These are phyloP conservation scores for Cymbopogon flexuosus DNA, from an alignment of 202 grass and related monocot genomes.

Conservation along the genomic window DNA sequence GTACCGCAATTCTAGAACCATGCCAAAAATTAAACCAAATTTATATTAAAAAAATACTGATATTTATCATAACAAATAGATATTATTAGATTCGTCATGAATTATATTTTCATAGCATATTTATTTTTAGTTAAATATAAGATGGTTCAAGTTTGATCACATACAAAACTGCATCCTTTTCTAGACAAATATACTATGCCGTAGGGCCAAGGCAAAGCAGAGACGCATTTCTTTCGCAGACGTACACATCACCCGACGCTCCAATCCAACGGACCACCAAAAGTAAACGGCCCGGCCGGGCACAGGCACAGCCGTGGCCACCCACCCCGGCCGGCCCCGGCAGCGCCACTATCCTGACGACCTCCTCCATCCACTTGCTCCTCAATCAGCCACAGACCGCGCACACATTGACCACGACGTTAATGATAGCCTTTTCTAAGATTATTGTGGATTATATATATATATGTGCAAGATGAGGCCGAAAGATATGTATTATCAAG, in stretches of 20 bases:
- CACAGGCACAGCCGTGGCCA: constrained; percentile 19
- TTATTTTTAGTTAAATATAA: not conserved
- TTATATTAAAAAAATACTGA: not conserved
- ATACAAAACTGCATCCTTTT: not conserved
- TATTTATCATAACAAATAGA: not conserved
- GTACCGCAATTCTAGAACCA: not conserved
- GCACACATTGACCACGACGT: constrained; percentile 24
- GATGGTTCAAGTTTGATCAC: not conserved
- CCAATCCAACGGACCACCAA: not conserved
- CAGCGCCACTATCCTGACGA: not conserved
- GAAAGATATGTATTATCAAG: constrained; percentile 21
- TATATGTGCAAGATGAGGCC: not conserved
- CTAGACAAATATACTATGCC: not conserved
- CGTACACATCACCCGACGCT: constrained; percentile 34
- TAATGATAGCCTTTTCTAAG: constrained; percentile 38
- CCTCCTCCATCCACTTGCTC: constrained; percentile 34
- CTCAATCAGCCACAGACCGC: constrained; percentile 21
- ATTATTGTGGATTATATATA: not conserved
- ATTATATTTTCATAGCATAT: not conserved
- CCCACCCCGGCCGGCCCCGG: constrained; percentile 22
- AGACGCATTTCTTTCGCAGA: constrained; percentile 6
- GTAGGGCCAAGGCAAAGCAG: constrained; percentile 40
- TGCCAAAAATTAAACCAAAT: not conserved
- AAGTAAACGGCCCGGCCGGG: constrained; percentile 41
- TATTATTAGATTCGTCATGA: not conserved